Evolutionary conservation across 1,284 basidiomycete genomes (phyloP).

Genomic region (Ceratobasidium sp.): DNA sequence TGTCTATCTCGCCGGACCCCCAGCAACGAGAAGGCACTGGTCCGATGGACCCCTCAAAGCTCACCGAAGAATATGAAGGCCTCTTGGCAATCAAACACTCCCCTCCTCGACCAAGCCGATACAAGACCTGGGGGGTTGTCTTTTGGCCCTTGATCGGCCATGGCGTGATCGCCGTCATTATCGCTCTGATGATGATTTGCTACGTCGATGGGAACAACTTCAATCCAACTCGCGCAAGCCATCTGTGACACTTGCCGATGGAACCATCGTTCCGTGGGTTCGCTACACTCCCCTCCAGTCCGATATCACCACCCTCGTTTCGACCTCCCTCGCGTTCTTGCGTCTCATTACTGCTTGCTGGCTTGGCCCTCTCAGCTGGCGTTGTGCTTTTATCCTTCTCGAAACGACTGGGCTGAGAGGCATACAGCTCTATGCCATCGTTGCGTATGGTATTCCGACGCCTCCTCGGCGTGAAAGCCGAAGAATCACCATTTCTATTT

Average conservation of each 20-base stretch:
- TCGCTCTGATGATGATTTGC: not conserved
- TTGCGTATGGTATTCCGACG: not conserved
- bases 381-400: slow-evolving; percentile 14
- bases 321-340: not conserved
- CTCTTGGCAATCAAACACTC: too few relatives aligned
- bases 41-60: too few relatives aligned
- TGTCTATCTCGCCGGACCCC: too few relatives aligned
- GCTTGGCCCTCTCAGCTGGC: slow-evolving; percentile 17
- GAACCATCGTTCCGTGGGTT: not conserved
- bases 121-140: too few relatives aligned
- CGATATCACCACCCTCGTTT: slow-evolving; percentile 21
- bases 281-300: slow-evolving; percentile 1
- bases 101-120: too few relatives aligned
- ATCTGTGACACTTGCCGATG: not conserved
- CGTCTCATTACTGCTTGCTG: not conserved
- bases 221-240: not conserved
- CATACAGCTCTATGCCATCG: not conserved
- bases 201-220: not conserved
- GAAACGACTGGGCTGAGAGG: not conserved
- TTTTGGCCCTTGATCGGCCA: not conserved
- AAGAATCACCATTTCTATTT: not conserved
- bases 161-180: not conserved
- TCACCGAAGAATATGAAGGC: too few relatives aligned
- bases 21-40: too few relatives aligned
- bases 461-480: not conserved